Evolutionary conservation across 2,329 filamentous ascomycete genomes (phyloP).

Genomic region (Nectriaceae sp.): DNA sequence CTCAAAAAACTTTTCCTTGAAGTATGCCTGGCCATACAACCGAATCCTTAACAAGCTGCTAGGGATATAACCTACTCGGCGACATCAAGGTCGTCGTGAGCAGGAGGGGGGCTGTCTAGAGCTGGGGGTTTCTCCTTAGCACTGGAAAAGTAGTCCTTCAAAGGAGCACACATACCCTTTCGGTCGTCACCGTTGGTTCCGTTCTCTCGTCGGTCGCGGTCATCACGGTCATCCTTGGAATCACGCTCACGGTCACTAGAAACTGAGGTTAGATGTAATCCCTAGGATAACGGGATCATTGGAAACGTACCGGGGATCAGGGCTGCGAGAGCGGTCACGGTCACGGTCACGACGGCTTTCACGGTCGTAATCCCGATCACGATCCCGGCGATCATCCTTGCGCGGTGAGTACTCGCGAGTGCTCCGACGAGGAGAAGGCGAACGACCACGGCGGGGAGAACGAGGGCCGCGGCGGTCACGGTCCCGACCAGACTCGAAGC

Average conservation of each 20-base stretch:
- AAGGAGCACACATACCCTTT: conserved; percentile 65
- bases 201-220: conserved; percentile 74
- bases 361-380: conserved; percentile 76
- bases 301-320: conserved; percentile 57
- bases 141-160: too few species aligned
- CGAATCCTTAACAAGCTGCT: conserved; percentile 7
- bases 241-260: conserved; percentile 56
- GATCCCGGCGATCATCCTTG: conserved; percentile 67
- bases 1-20: conserved; percentile 24
- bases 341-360: conserved; percentile 75
- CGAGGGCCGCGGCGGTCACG: conserved; percentile 64
- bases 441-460: conserved; percentile 69
- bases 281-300: too few species aligned
- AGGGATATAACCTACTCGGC: conserved; percentile 36
- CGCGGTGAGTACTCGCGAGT: conserved; percentile 82
- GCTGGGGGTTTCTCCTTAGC: conserved; percentile 35
- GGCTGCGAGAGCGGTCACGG: conserved; percentile 75
- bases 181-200: conserved; percentile 83
- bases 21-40: conserved; percentile 13
- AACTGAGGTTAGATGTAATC: too few species aligned
- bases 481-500: conserved; percentile 89
- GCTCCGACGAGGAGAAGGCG: conserved; percentile 76
- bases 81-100: conserved; percentile 93
- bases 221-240: conserved; percentile 67
- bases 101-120: conserved; percentile 77